Percentiles rank a stretch among this genome's conserved stretches.
phyloP scores from a whole-genome alignment of 768 basidiomycete species.

The Suillus placidus region DNA sequence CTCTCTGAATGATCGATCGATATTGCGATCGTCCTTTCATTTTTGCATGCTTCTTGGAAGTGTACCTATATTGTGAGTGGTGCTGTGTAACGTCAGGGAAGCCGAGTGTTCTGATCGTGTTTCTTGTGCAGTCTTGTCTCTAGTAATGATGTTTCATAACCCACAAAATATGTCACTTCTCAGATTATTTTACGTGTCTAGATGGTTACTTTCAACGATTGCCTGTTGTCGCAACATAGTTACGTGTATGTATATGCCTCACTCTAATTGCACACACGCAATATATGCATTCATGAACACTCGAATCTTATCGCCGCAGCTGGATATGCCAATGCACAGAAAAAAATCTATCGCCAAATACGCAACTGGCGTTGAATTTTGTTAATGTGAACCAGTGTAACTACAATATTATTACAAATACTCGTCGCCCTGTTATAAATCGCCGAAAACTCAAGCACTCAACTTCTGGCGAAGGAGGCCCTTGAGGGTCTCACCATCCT shows the following conservation, averaged over 20 bases:
- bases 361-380: not conserved
- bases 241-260: conserved; percentile 4
- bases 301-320: not conserved
- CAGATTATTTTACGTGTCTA: conserved; percentile 2
- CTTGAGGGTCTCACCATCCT: conserved; percentile 92
- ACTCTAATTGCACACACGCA: conserved; percentile 3
- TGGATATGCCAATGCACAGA: not conserved
- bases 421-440: not conserved
- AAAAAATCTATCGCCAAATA: conserved; percentile 3
- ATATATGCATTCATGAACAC: not conserved
- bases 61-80: conserved; percentile 3
- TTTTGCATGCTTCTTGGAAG: not conserved
- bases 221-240: not conserved
- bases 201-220: not conserved
- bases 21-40: conserved; percentile 1
- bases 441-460: conserved; percentile 15
- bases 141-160: conserved; percentile 2
- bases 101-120: not conserved
- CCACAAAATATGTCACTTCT: not conserved
- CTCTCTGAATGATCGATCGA: conserved; percentile 25
- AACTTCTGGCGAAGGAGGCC: conserved; percentile 72
- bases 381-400: not conserved
- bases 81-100: not conserved
- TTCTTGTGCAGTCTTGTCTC: conserved; percentile 4
- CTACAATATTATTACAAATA: not conserved